Evolutionary conservation across 352 stramenopile species (phyloP).

Genomic region (Paralagenidium karlingii): DNA sequence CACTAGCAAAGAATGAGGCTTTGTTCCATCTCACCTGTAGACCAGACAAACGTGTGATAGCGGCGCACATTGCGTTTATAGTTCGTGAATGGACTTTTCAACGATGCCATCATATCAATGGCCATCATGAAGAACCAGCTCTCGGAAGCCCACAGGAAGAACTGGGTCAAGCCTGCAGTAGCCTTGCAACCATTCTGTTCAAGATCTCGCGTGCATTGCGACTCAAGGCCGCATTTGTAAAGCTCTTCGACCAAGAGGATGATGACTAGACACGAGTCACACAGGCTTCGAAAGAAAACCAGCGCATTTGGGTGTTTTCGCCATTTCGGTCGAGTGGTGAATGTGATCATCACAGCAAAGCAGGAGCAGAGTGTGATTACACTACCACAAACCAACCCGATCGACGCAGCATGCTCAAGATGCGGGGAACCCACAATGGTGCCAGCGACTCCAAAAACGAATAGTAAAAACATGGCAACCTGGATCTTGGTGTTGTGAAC

Average conservation of each 20-base stretch:
- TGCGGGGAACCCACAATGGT: slow-evolving; percentile 58
- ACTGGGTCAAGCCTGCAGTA: slow-evolving; percentile 67
- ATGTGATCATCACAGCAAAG: slow-evolving; percentile 64
- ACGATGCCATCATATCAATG: slow-evolving; percentile 74
- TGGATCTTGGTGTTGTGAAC: slow-evolving; percentile 86
- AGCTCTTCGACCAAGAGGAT: slow-evolving; percentile 68
- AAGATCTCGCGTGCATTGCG: slow-evolving; percentile 5
- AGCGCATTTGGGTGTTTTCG: slow-evolving; percentile 81
- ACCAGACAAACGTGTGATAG: slow-evolving; percentile 78
- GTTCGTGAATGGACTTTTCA: slow-evolving; percentile 82
- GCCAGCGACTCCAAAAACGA: slow-evolving; percentile 32
- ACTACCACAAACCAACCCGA: slow-evolving; percentile 61
- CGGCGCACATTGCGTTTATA: slow-evolving; percentile 77
- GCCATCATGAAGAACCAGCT: slow-evolving; percentile 86
- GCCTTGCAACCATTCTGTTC: slow-evolving; percentile 20
- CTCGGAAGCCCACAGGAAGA: slow-evolving; percentile 80
- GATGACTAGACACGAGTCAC: slow-evolving; percentile 65
- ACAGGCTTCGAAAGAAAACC: slow-evolving; percentile 78
- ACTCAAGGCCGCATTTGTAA: slow-evolving; percentile 55
- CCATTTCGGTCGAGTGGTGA: slow-evolving; percentile 60
- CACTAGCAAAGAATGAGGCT: neutral
- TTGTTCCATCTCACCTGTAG: slow-evolving; percentile 20
- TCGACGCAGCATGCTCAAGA: slow-evolving; percentile 26
- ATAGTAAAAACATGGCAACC: slow-evolving; percentile 56
- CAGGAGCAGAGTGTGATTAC: slow-evolving; percentile 71